These are phyloP conservation scores for Neurospora sp. DNA, from an alignment of 495 filamentous ascomycete species.

Conservation along the genomic window DNA sequence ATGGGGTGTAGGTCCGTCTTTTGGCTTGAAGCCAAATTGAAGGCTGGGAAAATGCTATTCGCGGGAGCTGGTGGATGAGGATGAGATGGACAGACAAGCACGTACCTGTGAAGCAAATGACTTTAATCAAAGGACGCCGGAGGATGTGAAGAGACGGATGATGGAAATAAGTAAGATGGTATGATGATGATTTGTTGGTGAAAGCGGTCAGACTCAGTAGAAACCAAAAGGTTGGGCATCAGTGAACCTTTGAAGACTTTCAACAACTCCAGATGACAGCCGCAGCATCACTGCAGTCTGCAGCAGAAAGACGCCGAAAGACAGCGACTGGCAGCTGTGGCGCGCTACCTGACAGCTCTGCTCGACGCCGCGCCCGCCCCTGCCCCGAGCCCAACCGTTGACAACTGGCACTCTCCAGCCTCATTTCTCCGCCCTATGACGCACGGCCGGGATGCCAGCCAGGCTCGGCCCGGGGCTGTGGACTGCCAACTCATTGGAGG, in stretches of 20 bases:
- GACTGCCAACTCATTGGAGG: not conserved
- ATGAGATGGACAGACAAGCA: not conserved
- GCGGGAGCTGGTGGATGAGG: not conserved
- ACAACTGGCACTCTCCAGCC: slow-evolving; percentile 23
- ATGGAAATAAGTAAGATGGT: slow-evolving; percentile 1
- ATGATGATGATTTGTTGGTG: slow-evolving; percentile 16
- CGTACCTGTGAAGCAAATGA: slow-evolving; percentile 6
- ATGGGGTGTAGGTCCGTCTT: slow-evolving; percentile 10
- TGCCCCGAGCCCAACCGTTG: slow-evolving; percentile 17
- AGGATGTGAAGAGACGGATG: slow-evolving; percentile 3
- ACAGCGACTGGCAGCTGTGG: not conserved
- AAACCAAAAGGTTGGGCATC: slow-evolving; percentile 27
- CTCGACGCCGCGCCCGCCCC: not conserved
- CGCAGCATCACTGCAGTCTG: not conserved
- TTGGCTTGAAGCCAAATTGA: not conserved
- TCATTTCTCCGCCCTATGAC: slow-evolving; percentile 20
- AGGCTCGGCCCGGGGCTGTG: not conserved
- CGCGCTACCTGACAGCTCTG: not conserved
- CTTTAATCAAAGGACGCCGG: slow-evolving; percentile 5
- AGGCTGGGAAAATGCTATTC: slow-evolving; percentile 6
- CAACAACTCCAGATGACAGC: not conserved
- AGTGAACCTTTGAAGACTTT: slow-evolving; percentile 7
- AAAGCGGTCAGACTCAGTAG: slow-evolving; percentile 23
- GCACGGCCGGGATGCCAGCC: not conserved
- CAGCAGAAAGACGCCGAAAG: not conserved